Conservation (phyloP, 257 asterid genomes). For the Nicotiana paniculata region DNA sequence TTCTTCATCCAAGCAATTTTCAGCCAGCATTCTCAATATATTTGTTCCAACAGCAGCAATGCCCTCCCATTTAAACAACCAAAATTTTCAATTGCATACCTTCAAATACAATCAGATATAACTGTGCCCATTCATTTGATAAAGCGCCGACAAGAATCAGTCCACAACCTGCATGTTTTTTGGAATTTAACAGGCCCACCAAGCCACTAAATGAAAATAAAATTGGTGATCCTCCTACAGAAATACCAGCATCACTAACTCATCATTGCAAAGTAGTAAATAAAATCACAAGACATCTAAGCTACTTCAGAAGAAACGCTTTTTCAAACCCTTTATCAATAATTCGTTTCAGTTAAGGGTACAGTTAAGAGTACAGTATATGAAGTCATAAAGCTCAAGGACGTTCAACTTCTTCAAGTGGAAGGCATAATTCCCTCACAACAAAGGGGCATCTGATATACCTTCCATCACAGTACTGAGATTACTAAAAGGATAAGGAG, state of each 20-base stretch:
- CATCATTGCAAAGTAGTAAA: neutral
- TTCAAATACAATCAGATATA: slow-evolving; percentile 34
- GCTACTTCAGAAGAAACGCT: neutral
- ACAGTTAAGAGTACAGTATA: neutral
- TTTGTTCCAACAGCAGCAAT: slow-evolving; percentile 17
- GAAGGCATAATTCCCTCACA: slow-evolving; percentile 3
- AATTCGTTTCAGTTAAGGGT: neutral
- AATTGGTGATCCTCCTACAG: slow-evolving; percentile 7
- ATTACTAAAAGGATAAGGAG: slow-evolving; percentile 17
- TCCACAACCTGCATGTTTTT: slow-evolving; percentile 55
- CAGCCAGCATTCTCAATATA: slow-evolving; percentile 14
- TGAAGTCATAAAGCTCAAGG: neutral
- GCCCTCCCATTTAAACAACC: slow-evolving; percentile 21
- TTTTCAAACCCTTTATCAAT: neutral
- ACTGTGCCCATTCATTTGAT: slow-evolving; percentile 50
- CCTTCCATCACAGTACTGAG: slow-evolving; percentile 15
- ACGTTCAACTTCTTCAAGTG: slow-evolving; percentile 2
- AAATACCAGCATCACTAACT: slow-evolving; percentile 1
- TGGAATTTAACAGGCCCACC: slow-evolving; percentile 49
- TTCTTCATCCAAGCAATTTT: slow-evolving; percentile 11
- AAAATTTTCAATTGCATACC: slow-evolving; percentile 43
- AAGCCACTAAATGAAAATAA: slow-evolving; percentile 31
- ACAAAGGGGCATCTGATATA: slow-evolving; percentile 6
- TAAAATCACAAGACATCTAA: neutral
- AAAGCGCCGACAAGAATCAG: slow-evolving; percentile 50